A percentile compares a stretch with the other conserved stretches of the same genome.
phyloP scores from a whole-genome alignment of 139 green algal genomes.

The Monoraphidium neglectum region DNA sequence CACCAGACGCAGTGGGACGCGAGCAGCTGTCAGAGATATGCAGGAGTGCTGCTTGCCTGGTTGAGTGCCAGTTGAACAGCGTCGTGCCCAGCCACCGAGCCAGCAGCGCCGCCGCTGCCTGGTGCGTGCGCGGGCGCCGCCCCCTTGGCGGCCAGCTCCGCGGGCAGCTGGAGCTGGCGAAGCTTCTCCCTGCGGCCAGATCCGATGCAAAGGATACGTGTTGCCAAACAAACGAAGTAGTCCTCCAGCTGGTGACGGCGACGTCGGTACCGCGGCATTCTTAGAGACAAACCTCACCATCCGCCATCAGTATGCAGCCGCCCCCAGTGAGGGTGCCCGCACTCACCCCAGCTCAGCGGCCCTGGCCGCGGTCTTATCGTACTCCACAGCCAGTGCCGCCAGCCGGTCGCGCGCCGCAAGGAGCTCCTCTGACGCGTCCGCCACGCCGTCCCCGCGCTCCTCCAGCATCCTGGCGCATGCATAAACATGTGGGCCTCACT shows the following conservation, averaged over 20 bases:
- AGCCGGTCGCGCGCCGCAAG: conserved; percentile 45
- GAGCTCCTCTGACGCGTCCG: conserved; percentile 43
- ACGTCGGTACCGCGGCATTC: too few relatives aligned
- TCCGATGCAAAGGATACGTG: too few relatives aligned
- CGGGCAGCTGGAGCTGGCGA: conserved; percentile 29
- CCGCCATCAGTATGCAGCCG: neutral
- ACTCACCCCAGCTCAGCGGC: conserved; percentile 20
- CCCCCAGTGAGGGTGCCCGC: too few relatives aligned
- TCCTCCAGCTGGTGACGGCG: too few relatives aligned
- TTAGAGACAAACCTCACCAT: conserved; percentile 1
- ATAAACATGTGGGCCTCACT: too few relatives aligned
- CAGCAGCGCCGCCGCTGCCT: neutral
- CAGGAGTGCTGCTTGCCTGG: too few relatives aligned
- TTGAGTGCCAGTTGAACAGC: too few relatives aligned
- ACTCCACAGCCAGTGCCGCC: conserved; percentile 8
- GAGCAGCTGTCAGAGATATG: too few relatives aligned
- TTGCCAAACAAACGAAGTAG: too few relatives aligned
- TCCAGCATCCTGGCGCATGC: conserved; percentile 50
- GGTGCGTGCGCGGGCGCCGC: neutral
- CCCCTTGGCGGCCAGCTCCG: neutral
- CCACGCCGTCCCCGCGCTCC: conserved; percentile 42
- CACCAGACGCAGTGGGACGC: too few relatives aligned
- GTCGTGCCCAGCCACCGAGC: too few relatives aligned
- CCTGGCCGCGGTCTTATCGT: conserved; percentile 17
- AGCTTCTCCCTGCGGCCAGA: conserved; percentile 35